phyloP scores from a whole-genome alignment of 2,329 filamentous ascomycete genomes.

The Helotiales sp. region DNA sequence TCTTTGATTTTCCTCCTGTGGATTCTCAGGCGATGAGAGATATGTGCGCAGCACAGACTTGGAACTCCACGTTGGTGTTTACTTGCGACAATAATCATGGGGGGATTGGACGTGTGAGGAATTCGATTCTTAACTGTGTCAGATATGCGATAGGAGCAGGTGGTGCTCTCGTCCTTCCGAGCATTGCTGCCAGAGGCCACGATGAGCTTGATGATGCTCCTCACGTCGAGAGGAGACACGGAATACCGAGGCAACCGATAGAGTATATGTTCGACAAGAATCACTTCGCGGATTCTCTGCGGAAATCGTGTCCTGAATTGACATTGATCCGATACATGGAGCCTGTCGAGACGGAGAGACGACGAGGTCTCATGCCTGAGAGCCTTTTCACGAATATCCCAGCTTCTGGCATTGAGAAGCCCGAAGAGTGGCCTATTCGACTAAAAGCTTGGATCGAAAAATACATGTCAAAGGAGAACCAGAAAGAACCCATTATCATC shows the following conservation, averaged over 20 bases:
- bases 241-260: constrained; percentile 31
- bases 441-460: constrained; percentile 28
- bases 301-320: constrained; percentile 30
- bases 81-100: constrained; percentile 42
- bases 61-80: constrained; percentile 39
- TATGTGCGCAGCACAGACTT: constrained; percentile 36
- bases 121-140: constrained; percentile 43
- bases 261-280: constrained; percentile 33
- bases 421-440: constrained; percentile 26
- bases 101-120: constrained; percentile 42
- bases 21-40: constrained; percentile 38
- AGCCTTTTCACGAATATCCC: constrained; percentile 25
- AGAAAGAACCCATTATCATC: constrained; percentile 25
- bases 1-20: constrained; percentile 40
- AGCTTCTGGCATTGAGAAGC: constrained; percentile 24
- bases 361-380: constrained; percentile 28
- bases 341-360: constrained; percentile 15
- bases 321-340: constrained; percentile 26
- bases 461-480: constrained; percentile 19
- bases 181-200: constrained; percentile 38
- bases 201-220: constrained; percentile 21
- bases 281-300: constrained; percentile 31
- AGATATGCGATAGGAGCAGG: constrained; percentile 42
- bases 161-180: constrained; percentile 39
- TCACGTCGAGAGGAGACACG: constrained; percentile 22